Base-by-base conservation (phyloP, 1,284 basidiomycete species). In the Boletus mariae region DNA sequence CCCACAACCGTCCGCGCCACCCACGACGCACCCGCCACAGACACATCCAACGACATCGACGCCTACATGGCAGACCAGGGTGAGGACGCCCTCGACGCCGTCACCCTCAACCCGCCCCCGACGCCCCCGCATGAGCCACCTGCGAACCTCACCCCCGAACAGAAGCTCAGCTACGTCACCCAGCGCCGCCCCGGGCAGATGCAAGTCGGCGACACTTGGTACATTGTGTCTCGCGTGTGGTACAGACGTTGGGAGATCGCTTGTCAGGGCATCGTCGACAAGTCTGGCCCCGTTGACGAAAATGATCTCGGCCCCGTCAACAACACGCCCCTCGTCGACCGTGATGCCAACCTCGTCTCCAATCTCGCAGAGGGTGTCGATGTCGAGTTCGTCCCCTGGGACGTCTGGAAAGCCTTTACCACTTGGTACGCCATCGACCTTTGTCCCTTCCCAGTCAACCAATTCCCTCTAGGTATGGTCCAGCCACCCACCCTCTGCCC, bases 171-270 rank as follows among this genome's bases (percentile, higher is more conserved):
- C 12, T 68, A 74, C 49, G 78, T 91, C 59, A 67, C 79, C 25
- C 66, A 70, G 5, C 74, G 76, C 10, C 78, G 78, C 61, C 63
- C 64, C 32, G 65, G 66, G 40, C 72, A 75, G 23, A 82, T 93
- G 76, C 67, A 74, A 32, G 68, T 76, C 15, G 89, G 87, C 38
- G 81, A 92, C 51, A 84, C 76, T 3, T 95, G 92, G 91, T 92
- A 84, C 70, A 72, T 95, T 48, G 74, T 94, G 31, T 78, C 84
- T 29, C 70, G 78, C 45, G 61, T 65, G 12, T 95, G 93, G 93
- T 89, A 80, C 71, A 79, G 78, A 48, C 79, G 82, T 12, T 94
- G 89, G 86, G 73, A 79, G 57, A 80, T 80, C 59, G 88, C 87
- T 8, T 87, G 84, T 63, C 77, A 80, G 0, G 85, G 86, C 26